Evolutionary conservation across 768 basidiomycete genomes (phyloP), one percentile per base, ranked within the genome.

Genomic region (Pulveroboletus sp.): DNA sequence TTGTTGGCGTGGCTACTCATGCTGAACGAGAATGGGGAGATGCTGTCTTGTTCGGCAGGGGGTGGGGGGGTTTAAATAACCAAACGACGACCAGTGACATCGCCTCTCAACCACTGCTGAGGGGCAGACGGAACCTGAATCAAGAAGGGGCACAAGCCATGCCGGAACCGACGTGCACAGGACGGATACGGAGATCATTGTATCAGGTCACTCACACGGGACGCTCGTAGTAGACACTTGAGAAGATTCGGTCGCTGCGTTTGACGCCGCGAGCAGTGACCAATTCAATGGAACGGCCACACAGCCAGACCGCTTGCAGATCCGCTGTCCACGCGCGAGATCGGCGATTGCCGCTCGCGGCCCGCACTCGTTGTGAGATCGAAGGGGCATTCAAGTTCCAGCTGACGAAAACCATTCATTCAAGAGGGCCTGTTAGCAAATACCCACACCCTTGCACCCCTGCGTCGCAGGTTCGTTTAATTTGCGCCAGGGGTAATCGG

Each of bases 91-190:
- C 65, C 27, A n/a, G n/a, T n/a, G 47, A 57, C 64, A 65, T 68
- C 64, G 64, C 64, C 64, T 63, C 54, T 17, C 37, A 20, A 24
- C 57, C 44, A 7, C 35, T 36, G 47, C 45, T 44, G 48, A 34
- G 51, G 58, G 38, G 47, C 24, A 55, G 62, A 56, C 51, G 40
- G 50, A 45, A 34, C 40, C 45, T 46, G 51, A 40, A 58, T 49
- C 53, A 63, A 63, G 51, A 63, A 55, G 54, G 52, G 48, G 43
- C 35, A 24, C 7, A 26, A 53, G 31, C 17, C n/a, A 55, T 57
- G 54, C 60, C 67, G 64, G 65, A 57, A 61, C 61, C 65, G 64
- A 66, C 53, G 55, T 53, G 56, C 50, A 56, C 54, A 57, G 52
- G 56, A 50, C 52, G 30, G 63, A 59, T 43, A 45, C 51, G 51